phyloP scores from a whole-genome alignment of 495 filamentous ascomycete species.

The Penicillium desertorum region DNA sequence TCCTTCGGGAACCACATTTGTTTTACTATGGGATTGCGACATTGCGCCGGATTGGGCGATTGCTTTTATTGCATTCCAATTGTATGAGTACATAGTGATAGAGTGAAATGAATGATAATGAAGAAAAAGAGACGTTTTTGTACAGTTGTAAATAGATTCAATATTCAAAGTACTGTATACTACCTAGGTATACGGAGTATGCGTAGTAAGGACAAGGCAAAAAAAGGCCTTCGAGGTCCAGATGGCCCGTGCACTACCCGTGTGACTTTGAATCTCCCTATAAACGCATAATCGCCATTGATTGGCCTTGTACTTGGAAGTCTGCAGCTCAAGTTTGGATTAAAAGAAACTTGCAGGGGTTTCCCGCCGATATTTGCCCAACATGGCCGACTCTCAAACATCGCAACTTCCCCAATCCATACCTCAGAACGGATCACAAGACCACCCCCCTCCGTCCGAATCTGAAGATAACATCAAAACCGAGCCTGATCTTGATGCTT shows the following conservation, averaged over 20 bases:
- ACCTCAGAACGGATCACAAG: slow-evolving; percentile 14
- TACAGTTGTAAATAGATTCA: background rate
- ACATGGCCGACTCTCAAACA: slow-evolving; percentile 18
- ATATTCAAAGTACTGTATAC: too few relatives aligned
- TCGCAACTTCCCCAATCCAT: slow-evolving; percentile 13
- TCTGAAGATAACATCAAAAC: slow-evolving; percentile 30
- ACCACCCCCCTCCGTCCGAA: slow-evolving; percentile 18
- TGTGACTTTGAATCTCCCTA: slow-evolving; percentile 13
- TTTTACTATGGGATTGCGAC: slow-evolving; percentile 15
- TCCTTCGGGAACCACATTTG: slow-evolving; percentile 10
- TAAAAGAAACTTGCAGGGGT: slow-evolving; percentile 9
- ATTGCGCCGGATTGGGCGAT: slow-evolving; percentile 12
- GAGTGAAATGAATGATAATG: background rate
- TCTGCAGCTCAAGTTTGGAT: slow-evolving; percentile 11
- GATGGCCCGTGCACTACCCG: slow-evolving; percentile 12
- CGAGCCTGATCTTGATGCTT: slow-evolving; percentile 37
- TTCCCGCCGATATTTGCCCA: slow-evolving; percentile 9
- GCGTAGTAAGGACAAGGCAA: too few relatives aligned
- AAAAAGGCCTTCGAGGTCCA: background rate
- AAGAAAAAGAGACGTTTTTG: background rate
- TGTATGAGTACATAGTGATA: slow-evolving; percentile 21
- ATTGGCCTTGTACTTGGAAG: slow-evolving; percentile 9
- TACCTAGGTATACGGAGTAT: too few relatives aligned
- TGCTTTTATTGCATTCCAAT: slow-evolving; percentile 6
- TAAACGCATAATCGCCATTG: slow-evolving; percentile 3